phyloP scores from a whole-genome alignment of 2,329 filamentous ascomycete genomes.

The Aspergillus nomiae region DNA sequence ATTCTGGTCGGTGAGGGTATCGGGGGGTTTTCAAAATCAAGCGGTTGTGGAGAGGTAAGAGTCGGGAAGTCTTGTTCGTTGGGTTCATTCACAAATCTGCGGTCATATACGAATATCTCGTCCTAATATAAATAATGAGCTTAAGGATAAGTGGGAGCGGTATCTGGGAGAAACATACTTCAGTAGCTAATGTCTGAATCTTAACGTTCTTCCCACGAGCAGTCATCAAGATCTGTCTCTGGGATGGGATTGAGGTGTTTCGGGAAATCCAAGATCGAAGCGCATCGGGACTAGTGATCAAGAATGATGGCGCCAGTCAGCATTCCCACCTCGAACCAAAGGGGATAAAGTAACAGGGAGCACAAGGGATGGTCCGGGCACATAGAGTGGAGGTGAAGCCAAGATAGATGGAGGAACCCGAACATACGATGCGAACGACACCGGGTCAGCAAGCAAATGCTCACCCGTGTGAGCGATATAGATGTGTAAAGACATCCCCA shows the following conservation, averaged over 20 bases:
- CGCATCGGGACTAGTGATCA: constrained; percentile 70
- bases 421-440: constrained; percentile 72
- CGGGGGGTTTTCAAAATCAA: constrained; percentile 69
- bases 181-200: constrained; percentile 73
- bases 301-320: constrained; percentile 22
- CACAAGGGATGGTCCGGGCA: constrained; percentile 10
- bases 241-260: constrained; percentile 70
- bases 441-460: constrained; percentile 76
- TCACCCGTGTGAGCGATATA: constrained; percentile 92
- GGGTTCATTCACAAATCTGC: constrained; percentile 62
- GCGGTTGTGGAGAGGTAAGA: constrained; percentile 58
- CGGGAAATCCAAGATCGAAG: constrained; percentile 79
- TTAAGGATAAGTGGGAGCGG: not conserved
- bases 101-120: constrained; percentile 91
- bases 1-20: constrained; percentile 76
- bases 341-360: not conserved
- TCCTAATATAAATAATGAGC: constrained; percentile 53
- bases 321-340: constrained; percentile 5
- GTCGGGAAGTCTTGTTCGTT: constrained; percentile 52
- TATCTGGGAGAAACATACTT: constrained; percentile 58
- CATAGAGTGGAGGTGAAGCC: not conserved
- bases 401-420: not conserved
- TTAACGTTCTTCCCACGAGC: constrained; percentile 82
- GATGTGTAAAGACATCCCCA: constrained; percentile 82
- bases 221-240: constrained; percentile 86